phyloP scores from a whole-genome alignment of 2,329 filamentous ascomycete species.

The Clarireedia homoeocarpa region DNA sequence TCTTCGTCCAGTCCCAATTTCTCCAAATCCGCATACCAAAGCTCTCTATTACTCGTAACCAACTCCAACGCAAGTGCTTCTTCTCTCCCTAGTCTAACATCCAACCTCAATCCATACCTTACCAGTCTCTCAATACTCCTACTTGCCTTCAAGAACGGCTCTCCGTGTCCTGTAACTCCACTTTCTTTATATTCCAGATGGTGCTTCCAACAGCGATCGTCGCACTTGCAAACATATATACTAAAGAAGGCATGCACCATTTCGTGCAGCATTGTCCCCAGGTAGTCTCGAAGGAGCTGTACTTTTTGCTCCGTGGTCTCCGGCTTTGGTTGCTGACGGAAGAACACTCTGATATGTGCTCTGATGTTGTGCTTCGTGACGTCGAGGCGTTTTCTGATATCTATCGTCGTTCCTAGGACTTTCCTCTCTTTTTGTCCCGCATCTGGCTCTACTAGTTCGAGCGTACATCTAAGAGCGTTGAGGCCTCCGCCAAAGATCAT shows the following conservation, averaged over 20 bases:
- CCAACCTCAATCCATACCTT: not conserved
- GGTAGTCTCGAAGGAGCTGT: not conserved
- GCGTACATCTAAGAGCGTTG: not conserved
- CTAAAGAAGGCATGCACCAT: slow-evolving; percentile 9
- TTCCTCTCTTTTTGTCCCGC: not conserved
- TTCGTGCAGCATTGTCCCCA: slow-evolving; percentile 7
- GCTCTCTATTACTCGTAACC: not conserved
- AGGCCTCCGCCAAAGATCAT: slow-evolving; percentile 6
- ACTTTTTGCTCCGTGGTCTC: not conserved
- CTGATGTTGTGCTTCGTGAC: not conserved
- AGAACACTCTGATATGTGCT: not conserved
- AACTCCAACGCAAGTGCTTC: slow-evolving; percentile 3
- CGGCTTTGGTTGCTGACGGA: not conserved
- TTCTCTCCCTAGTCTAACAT: slow-evolving; percentile 4
- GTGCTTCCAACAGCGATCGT: not conserved
- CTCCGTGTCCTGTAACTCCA: slow-evolving; percentile 1
- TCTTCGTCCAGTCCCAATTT: not conserved
- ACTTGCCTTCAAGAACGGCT: not conserved
- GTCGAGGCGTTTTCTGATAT: not conserved
- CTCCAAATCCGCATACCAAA: slow-evolving; percentile 6
- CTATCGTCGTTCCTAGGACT: slow-evolving; percentile 4
- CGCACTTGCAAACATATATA: slow-evolving; percentile 9
- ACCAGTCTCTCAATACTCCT: not conserved
- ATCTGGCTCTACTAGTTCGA: not conserved
- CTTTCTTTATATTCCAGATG: not conserved